A percentile compares a stretch with the other conserved stretches of the same genome.
Evolutionary conservation across 2,329 filamentous ascomycete genomes (phyloP).

Genomic region (Amauroascus verrucosus): DNA sequence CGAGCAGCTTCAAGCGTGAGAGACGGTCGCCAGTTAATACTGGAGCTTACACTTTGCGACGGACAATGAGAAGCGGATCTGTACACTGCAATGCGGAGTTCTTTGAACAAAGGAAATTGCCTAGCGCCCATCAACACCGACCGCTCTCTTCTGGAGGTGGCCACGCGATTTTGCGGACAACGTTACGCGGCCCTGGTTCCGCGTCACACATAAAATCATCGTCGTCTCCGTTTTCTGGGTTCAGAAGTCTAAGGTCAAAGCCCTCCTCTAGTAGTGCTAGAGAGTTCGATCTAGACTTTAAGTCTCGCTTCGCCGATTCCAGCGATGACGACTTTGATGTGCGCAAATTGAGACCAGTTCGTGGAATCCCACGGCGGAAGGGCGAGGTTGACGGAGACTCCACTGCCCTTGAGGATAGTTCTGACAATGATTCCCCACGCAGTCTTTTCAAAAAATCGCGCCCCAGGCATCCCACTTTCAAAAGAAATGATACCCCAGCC

Average conservation of each 20-base stretch:
- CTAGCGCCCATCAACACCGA: constrained; percentile 17
- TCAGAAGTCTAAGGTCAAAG: constrained; percentile 28
- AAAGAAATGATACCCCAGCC: constrained; percentile 17
- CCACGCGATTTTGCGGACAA: constrained; percentile 36
- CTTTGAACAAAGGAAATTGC: background rate
- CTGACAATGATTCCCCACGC: constrained; percentile 38
- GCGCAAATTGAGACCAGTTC: constrained; percentile 42
- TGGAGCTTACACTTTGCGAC: constrained; percentile 52
- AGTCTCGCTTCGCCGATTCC: constrained; percentile 60
- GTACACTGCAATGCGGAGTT: constrained; percentile 21
- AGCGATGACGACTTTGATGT: constrained; percentile 58
- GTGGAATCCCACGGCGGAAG: constrained; percentile 49
- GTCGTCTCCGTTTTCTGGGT: constrained; percentile 29
- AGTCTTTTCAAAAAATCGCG: constrained; percentile 22
- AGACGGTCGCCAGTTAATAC: constrained; percentile 41
- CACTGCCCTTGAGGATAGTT: constrained; percentile 52
- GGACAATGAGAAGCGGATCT: constrained; percentile 56
- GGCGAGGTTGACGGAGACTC: constrained; percentile 53
- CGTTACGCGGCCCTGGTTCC: constrained; percentile 40
- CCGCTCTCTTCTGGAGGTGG: constrained; percentile 36
- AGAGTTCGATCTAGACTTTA: constrained; percentile 35
- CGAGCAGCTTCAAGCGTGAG: constrained; percentile 68
- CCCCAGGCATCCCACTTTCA: constrained; percentile 14
- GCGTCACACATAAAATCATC: constrained; percentile 27
- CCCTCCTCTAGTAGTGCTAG: constrained; percentile 16